phyloP scores from a whole-genome alignment of 148 eudicot genomes.

The Vaccinium darrowii region DNA sequence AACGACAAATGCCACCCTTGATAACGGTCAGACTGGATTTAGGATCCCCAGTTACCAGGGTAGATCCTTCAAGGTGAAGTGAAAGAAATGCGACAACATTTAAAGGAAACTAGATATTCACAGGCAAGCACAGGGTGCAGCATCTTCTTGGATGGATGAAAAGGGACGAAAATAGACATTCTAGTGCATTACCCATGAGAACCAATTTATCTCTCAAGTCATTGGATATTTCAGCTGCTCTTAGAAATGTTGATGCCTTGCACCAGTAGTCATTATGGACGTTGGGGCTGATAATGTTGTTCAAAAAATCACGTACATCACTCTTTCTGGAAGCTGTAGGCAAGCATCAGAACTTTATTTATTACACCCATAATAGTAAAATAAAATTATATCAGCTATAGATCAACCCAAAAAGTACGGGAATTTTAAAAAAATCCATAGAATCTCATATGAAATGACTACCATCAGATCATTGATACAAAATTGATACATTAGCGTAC shows the following conservation, averaged over 20 bases:
- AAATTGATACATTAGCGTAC: too few species aligned
- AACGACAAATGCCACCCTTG: constrained; percentile 32
- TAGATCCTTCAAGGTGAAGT: constrained; percentile 52
- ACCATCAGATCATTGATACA: neutral
- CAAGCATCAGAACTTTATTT: neutral
- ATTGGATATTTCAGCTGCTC: constrained; percentile 46
- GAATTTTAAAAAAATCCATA: too few species aligned
- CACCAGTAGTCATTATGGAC: constrained; percentile 40
- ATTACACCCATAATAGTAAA: too few species aligned
- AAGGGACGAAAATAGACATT: constrained; percentile 48
- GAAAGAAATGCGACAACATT: constrained; percentile 44
- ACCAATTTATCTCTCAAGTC: constrained; percentile 58
- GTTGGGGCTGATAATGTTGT: constrained; percentile 61
- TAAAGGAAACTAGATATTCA: constrained; percentile 37
- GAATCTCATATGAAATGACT: too few species aligned
- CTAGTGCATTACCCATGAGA: constrained; percentile 64
- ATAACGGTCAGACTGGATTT: constrained; percentile 13
- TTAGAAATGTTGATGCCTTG: constrained; percentile 43
- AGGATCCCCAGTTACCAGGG: constrained; percentile 41
- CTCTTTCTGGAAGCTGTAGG: constrained; percentile 44
- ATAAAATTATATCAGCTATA: too few species aligned
- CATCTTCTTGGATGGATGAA: constrained; percentile 73
- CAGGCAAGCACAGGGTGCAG: constrained; percentile 74
- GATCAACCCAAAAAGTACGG: too few species aligned
- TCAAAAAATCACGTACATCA: constrained; percentile 53